Conservation (phyloP, 1,139 yeast species). For the Saccharomyces hybrid region DNA sequence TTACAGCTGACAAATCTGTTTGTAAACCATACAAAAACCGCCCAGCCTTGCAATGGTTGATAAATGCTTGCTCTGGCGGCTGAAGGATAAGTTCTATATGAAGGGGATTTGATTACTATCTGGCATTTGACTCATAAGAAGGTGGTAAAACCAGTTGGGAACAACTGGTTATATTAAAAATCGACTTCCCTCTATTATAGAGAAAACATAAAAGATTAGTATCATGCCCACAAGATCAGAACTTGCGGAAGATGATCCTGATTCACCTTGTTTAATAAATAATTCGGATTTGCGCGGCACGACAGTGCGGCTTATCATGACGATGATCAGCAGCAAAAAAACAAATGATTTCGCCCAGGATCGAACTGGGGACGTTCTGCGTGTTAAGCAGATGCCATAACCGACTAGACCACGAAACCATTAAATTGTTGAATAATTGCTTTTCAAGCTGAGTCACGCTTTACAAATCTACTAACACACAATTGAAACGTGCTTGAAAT, state of each 20-base stretch:
- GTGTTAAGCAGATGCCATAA: slow-evolving; percentile 99
- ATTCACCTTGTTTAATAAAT: neutral
- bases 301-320: neutral
- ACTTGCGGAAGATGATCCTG: neutral
- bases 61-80: neutral
- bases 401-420: slow-evolving; percentile 94
- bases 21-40: neutral
- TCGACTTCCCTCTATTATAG: neutral
- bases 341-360: slow-evolving; percentile 92
- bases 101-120: neutral
- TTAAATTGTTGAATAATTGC: neutral
- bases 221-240: neutral
- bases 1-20: neutral
- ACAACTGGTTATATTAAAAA: neutral
- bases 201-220: neutral
- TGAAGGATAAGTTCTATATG: neutral
- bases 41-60: neutral
- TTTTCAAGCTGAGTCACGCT: neutral
- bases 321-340: slow-evolving; percentile 2
- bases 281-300: neutral
- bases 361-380: slow-evolving; percentile 99
- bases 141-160: neutral
- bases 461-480: neutral
- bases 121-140: neutral
- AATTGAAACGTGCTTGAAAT: no score